Base-by-base conservation (phyloP, 192 early-diverging fungal species). In the Pilaira anomala region DNA sequence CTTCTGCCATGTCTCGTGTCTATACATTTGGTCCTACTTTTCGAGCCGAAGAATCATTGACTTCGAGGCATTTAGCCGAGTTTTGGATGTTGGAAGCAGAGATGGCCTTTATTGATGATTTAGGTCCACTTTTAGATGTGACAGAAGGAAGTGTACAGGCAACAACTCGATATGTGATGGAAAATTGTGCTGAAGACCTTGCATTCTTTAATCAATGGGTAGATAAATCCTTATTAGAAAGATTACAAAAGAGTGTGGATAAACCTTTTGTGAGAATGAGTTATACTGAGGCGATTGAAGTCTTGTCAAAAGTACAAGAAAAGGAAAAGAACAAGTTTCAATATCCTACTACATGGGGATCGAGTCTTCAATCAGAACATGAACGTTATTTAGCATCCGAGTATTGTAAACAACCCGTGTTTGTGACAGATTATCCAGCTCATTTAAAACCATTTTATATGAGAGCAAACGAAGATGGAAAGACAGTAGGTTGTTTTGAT, bases 31-130 rank as follows among this genome's bases (percentile, higher is more conserved):
- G 87, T 13, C 94, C 88, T 18, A 78, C 87, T 0, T 96, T 96
- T 65, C 78, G 94, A 9, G 94, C 94, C 9, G 94, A 96, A 65
- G 82, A 83, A 13, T 89, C 88, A 11, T 75, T 85, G 60, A 91
- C 90, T 3, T 85, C 89, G 5, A 84, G 92, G 22, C 94, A 96
- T 69, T 56, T 96, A 19, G 88, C 92, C 1, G 94, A 96, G 72
- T 96, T 96, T 61, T 94, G 92, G 91, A 96, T 96, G 94, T 66
- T 93, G 26, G 94, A 96, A 66, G 91, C 91, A 1, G 94, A 96
- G 65, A 79, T 88, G 36, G 84, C 91, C 0, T 94, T 92, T 76
- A 65, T 93, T 7, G 72, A 79, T 44, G 36, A 77, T 26, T 54
- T 94, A 19, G 71, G 78, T 3, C 76, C 84, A 8, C 65, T 95